phyloP scores from a whole-genome alignment of 768 basidiomycete genomes.

The Lactarius deliciosus region DNA sequence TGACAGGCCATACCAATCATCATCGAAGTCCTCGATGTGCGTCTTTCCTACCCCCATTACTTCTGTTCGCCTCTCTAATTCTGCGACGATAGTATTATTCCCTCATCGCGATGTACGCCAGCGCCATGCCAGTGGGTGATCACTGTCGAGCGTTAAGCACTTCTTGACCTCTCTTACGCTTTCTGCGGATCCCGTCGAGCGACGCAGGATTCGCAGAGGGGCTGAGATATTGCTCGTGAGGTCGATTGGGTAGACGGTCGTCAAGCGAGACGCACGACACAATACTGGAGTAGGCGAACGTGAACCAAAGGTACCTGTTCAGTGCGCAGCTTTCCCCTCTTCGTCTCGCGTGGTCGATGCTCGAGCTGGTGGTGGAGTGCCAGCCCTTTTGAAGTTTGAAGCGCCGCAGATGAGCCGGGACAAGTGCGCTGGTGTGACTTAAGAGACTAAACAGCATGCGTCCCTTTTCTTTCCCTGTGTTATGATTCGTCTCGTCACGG shows the following conservation, averaged over 20 bases:
- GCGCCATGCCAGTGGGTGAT: constrained; percentile 60
- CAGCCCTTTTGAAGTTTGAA: constrained; percentile 58
- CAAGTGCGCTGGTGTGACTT: constrained; percentile 55
- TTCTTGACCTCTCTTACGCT: constrained; percentile 82
- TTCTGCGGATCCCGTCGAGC: constrained; percentile 60
- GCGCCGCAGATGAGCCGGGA: constrained; percentile 58
- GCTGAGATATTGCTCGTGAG: constrained; percentile 68
- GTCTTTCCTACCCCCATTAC: constrained; percentile 26
- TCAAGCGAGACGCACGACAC: constrained; percentile 67
- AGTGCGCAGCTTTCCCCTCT: constrained; percentile 50
- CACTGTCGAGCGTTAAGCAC: constrained; percentile 86
- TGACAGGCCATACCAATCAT: constrained; percentile 66
- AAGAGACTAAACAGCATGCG: constrained; percentile 58
- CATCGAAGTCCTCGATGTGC: constrained; percentile 80
- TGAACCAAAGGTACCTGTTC: constrained; percentile 85
- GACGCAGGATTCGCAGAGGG: constrained; percentile 49
- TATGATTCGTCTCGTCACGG: constrained; percentile 55
- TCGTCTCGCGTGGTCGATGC: constrained; percentile 75
- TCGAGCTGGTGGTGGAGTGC: constrained; percentile 63
- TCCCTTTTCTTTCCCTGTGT: background rate
- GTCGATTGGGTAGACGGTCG: constrained; percentile 92
- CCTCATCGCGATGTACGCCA: constrained; percentile 91
- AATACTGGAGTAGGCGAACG: constrained; percentile 84
- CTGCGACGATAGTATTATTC: constrained; percentile 57
- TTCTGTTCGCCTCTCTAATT: background rate